These are phyloP conservation scores for Trichoderma oligosporum DNA, from an alignment of 2,329 filamentous ascomycete species.

Conservation along the genomic window DNA sequence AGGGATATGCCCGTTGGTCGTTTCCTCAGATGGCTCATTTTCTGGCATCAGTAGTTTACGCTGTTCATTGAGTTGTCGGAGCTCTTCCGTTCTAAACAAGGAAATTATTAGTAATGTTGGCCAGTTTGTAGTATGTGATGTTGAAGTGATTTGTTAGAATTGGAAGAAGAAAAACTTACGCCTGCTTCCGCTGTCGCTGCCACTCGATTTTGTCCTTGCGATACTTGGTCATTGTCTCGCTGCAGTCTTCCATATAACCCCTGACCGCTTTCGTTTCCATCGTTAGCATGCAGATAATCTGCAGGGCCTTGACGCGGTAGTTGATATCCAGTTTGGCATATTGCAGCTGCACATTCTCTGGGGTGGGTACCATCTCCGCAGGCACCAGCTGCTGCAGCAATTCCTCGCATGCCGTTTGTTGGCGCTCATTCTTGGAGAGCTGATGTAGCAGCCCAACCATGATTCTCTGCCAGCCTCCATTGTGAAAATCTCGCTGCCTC, in stretches of 20 bases:
- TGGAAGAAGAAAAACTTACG: slow-evolving; percentile 45
- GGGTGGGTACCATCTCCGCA: slow-evolving; percentile 67
- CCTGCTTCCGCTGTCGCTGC: slow-evolving; percentile 70
- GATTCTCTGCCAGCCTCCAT: slow-evolving; percentile 89
- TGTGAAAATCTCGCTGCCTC: slow-evolving; percentile 75
- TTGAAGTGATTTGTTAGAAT: not conserved
- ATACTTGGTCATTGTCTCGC: slow-evolving; percentile 88
- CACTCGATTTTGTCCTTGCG: slow-evolving; percentile 94
- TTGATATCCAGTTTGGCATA: slow-evolving; percentile 81
- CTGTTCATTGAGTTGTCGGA: slow-evolving; percentile 67
- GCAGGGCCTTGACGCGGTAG: slow-evolving; percentile 71
- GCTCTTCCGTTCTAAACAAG: slow-evolving; percentile 60
- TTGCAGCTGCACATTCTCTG: slow-evolving; percentile 66
- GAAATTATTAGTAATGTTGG: not conserved
- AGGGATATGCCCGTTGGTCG: slow-evolving; percentile 43
- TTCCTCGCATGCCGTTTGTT: slow-evolving; percentile 70
- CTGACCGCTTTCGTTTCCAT: slow-evolving; percentile 82
- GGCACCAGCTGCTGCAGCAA: slow-evolving; percentile 80
- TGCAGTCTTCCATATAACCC: slow-evolving; percentile 86
- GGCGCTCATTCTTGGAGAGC: slow-evolving; percentile 69
- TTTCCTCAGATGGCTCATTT: slow-evolving; percentile 64
- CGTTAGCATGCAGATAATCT: slow-evolving; percentile 82
- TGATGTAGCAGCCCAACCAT: slow-evolving; percentile 83
- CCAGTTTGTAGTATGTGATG: too few species aligned
- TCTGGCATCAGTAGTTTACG: slow-evolving; percentile 69